Evolutionary conservation across 441 rosid species (phyloP), one percentile per base, ranked within the genome.

Genomic region (Rhodomyrtus psidioides): DNA sequence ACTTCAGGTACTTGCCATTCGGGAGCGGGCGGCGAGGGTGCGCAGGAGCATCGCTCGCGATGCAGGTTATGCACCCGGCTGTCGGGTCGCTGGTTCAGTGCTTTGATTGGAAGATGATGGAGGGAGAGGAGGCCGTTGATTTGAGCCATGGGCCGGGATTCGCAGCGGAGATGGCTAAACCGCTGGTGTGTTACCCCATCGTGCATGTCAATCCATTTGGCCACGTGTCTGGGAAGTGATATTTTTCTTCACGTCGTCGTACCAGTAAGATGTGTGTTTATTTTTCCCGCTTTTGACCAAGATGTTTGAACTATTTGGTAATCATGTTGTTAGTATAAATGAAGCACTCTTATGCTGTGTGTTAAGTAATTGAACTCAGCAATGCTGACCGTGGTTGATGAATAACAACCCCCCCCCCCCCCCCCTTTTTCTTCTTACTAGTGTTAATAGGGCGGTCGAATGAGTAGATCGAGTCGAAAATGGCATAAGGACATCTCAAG

Each of bases 21-120:
- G 93, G 92, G 12, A 87, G 91, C 5, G 93, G 92, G 23, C 75
- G 93, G 21, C 55, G 91, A 54, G 91, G 86, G 17, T 91, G 91
- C 39, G 86, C 88, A 0, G 93, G 92, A 82, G 87, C 89, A 19
- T 55, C 89, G 0, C 91, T 87, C 1, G 93, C 93, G 27, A 88
- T 87, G 87, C 26, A 83, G 46, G 86, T 90, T 57, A 16, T 89
- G 55, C 91, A 90, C 59, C 74, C 87, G 6, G 87, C 91, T 0
- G 81, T 90, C 0, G 93, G 89, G 51, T 90, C 91, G 16, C 85
- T 91, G 7, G 89, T 90, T 23, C 92, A 91, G 28, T 91, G 93
- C 86, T 90, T 91, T 84, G 81, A 91, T 34, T 90, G 93, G 93
- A 75, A 44, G 17, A 53, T 89, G 70, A 86, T 62, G 10, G 89